Conservation (phyloP, 2,329 filamentous ascomycete genomes). For the Apiospora hydei region DNA sequence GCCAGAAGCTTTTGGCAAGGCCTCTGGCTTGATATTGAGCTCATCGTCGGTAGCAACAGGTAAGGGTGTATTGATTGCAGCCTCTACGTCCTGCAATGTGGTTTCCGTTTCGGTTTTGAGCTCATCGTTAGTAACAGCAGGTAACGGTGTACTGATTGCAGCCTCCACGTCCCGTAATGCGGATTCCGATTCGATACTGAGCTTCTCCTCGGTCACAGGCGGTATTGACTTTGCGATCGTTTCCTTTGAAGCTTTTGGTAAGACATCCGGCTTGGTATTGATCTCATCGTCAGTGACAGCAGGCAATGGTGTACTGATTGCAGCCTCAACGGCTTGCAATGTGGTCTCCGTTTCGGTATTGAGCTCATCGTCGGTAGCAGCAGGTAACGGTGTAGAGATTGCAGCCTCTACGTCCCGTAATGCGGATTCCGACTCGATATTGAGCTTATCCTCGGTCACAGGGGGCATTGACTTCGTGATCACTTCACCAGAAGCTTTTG, state of each 20-base stretch:
- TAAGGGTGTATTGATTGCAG: background rate
- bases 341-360: background rate
- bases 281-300: background rate
- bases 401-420: background rate
- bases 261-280: too few relatives aligned
- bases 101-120: background rate
- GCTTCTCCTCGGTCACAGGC: background rate
- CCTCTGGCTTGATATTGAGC: background rate
- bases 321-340: background rate
- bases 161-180: background rate
- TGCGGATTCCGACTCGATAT: background rate
- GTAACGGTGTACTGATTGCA: background rate
- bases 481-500: background rate
- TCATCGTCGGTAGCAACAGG: background rate
- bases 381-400: background rate
- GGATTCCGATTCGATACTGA: background rate
- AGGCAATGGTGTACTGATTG: background rate
- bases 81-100: background rate
- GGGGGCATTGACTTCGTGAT: background rate
- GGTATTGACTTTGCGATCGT: background rate
- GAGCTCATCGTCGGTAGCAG: background rate
- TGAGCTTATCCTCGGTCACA: background rate
- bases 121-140: too few relatives aligned
- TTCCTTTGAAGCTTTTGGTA: background rate
- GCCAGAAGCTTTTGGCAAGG: background rate